Evolutionary conservation across 2,329 filamentous ascomycete species (phyloP), one percentile per base, ranked within the genome.

Genomic region (Trichophaea hybrida): DNA sequence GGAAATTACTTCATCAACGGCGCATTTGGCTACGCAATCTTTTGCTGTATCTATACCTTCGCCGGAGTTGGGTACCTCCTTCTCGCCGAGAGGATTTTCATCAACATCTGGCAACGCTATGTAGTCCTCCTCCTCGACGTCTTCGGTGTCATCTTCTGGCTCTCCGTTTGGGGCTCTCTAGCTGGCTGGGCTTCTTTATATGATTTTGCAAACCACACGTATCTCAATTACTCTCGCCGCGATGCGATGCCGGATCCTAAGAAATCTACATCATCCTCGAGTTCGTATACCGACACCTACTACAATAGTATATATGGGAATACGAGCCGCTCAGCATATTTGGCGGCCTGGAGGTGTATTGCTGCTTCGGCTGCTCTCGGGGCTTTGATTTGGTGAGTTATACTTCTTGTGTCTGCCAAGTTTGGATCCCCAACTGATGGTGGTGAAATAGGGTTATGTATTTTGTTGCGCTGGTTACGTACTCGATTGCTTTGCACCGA

Each of bases 1-100:
- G 35, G 32, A 2, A 61, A 51, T 12, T 34, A 17, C 13, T 34
- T 60, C 37, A 24, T 24, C 24, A 24, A 24, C 24, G 62, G 57
- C n/a, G 51, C 62, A 1, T 61, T 64, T 17, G 57, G 53, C 10
- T 64, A 63, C 15, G 59, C 59, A 17, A 59, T 64, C 49, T 64
- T 64, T 34, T 57, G 53, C 32, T 50, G 53, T 24, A 6, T 64
- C 13, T 60, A 57, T 24, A 64, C 60, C 12, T 43, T 63, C 38
- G 38, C 63, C 12, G 58, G 37, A 7, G 34, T 38, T 17, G 52
- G n/a, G 33, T 64, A 64, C 55, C 55, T 64, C 13, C 17, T 64
- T 37, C 6, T 54, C 6, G 61, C 56, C 3, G 60, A 55, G 1
- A 15, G 59, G 3, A 35, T 31, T 34, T 8, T 43, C 7, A 55